Evolutionary conservation across 768 basidiomycete species (phyloP).

Genomic region (Mycena metata): DNA sequence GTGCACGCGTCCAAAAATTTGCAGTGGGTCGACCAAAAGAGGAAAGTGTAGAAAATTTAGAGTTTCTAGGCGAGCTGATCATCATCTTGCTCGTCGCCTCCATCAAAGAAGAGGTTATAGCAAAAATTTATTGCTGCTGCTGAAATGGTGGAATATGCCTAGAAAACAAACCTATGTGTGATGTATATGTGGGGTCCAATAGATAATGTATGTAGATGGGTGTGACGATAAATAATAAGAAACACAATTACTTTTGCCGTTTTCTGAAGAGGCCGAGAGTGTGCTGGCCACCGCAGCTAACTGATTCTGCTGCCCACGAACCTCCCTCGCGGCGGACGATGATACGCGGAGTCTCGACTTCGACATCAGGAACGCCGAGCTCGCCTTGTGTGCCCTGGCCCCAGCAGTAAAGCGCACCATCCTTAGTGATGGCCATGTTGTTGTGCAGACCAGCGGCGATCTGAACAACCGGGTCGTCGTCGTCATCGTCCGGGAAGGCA

Average conservation of each 20-base stretch:
- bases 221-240: conserved; percentile 31
- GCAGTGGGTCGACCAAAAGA: conserved; percentile 18
- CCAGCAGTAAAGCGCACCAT: conserved; percentile 81
- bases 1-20: neutral
- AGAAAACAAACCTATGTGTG: conserved; percentile 33
- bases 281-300: conserved; percentile 86
- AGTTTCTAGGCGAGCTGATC: neutral
- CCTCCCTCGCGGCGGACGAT: conserved; percentile 83
- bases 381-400: conserved; percentile 85
- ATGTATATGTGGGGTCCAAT: conserved; percentile 17
- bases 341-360: conserved; percentile 72
- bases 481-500: conserved; percentile 68
- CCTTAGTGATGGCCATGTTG: conserved; percentile 76
- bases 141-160: conserved; percentile 31
- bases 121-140: no score
- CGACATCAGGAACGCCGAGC: conserved; percentile 73
- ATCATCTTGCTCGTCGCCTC: no score
- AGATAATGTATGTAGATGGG: conserved; percentile 34
- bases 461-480: conserved; percentile 72
- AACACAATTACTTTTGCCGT: conserved; percentile 52
- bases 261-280: conserved; percentile 80
- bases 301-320: conserved; percentile 73
- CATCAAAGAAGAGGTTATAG: no score
- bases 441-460: conserved; percentile 80
- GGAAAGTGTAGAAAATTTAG: conserved; percentile 10